These are phyloP conservation scores for Pelargonium citronellum DNA, from an alignment of 441 rosid genomes.

Conservation along the genomic window DNA sequence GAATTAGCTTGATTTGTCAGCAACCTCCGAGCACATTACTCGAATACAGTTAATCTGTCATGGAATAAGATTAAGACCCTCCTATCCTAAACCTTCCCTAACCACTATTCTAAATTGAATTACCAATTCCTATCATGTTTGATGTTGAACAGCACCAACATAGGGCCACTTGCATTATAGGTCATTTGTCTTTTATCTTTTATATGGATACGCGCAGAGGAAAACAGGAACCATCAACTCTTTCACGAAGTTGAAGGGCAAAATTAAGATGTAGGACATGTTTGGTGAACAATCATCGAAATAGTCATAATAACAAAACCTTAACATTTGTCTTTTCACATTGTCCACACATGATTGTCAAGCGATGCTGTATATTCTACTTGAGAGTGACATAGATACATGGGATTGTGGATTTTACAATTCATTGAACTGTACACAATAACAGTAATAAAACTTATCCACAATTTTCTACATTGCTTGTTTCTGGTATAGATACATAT, in stretches of 20 bases:
- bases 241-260: conserved; percentile 32
- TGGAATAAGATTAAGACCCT: background rate
- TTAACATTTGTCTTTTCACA: conserved; percentile 93
- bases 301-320: conserved; percentile 74
- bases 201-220: background rate
- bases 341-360: conserved; percentile 44
- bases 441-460: background rate
- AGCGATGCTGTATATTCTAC: conserved; percentile 24
- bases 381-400: conserved; percentile 13
- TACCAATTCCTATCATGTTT: too few relatives aligned
- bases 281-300: conserved; percentile 40
- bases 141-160: background rate
- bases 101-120: background rate
- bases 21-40: conserved; percentile 37
- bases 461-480: background rate
- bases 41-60: conserved; percentile 35
- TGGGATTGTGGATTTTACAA: conserved; percentile 14
- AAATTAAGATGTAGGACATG: conserved; percentile 48
- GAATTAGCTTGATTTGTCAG: conserved; percentile 26
- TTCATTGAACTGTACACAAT: background rate
- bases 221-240: conserved; percentile 25
- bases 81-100: background rate
- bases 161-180: background rate
- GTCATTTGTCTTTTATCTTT: background rate
- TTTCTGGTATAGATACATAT: too few relatives aligned